These are phyloP conservation scores for Antitrichia curtipendula DNA, from an alignment of 225 moss, liverwort and hornwort genomes.

Conservation along the genomic window DNA sequence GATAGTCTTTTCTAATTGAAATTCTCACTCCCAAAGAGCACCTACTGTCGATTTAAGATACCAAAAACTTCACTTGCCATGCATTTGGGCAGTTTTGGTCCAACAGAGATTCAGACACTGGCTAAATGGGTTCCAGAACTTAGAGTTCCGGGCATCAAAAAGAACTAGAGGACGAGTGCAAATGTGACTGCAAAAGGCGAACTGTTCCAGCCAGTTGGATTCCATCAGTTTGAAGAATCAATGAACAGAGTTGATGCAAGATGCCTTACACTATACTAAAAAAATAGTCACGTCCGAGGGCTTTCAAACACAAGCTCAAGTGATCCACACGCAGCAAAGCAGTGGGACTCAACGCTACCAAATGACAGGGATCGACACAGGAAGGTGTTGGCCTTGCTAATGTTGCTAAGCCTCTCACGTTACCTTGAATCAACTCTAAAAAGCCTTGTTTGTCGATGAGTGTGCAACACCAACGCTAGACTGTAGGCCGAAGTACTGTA, in stretches of 20 bases:
- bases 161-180: neutral
- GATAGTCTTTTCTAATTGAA: neutral
- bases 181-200: neutral
- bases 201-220: neutral
- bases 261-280: neutral
- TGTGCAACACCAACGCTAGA: neutral
- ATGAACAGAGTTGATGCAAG: neutral
- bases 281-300: neutral
- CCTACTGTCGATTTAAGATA: neutral
- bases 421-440: conserved; percentile 10
- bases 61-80: neutral
- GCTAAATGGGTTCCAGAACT: neutral
- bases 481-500: neutral
- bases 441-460: neutral
- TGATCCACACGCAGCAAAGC: neutral
- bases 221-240: neutral
- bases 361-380: conserved; percentile 1
- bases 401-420: neutral
- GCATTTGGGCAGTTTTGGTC: neutral
- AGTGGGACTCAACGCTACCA: neutral
- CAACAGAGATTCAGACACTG: neutral
- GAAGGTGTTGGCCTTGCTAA: neutral
- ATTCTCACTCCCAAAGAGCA: neutral
- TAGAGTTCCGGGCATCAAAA: neutral
- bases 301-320: neutral